phyloP scores from a whole-genome alignment of 2,329 filamentous ascomycete species.

The Aspergillus fructus region DNA sequence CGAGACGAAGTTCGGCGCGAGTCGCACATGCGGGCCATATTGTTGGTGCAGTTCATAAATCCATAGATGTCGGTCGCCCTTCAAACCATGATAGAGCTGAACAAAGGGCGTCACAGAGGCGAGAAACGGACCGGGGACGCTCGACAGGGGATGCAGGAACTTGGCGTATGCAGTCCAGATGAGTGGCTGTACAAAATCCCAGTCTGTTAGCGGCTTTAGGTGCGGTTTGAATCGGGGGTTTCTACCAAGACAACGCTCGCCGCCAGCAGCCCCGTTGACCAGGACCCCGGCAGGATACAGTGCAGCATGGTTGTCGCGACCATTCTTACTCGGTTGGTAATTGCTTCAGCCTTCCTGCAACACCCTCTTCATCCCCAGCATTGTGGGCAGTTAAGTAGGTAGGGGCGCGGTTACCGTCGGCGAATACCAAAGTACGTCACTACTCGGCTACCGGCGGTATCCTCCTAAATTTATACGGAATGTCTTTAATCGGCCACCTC shows the following conservation, averaged over 20 bases:
- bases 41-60: constrained; percentile 68
- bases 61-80: constrained; percentile 71
- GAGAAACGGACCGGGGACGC: constrained; percentile 32
- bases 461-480: background rate
- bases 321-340: background rate
- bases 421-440: background rate
- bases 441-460: constrained; percentile 5
- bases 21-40: constrained; percentile 71
- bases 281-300: background rate
- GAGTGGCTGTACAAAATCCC: background rate
- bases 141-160: constrained; percentile 35
- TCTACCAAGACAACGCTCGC: background rate
- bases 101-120: constrained; percentile 46
- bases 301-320: background rate
- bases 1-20: constrained; percentile 73
- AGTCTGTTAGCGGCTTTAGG: background rate
- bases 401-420: constrained; percentile 3
- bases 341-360: background rate
- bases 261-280: background rate
- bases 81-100: constrained; percentile 71
- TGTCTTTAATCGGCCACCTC: background rate
- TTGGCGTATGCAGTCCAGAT: constrained; percentile 34
- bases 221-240: background rate
- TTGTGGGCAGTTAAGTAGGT: background rate
- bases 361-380: background rate